These are phyloP conservation scores for Onygenales sp. DNA, from an alignment of 2,329 filamentous ascomycete genomes.

Conservation along the genomic window DNA sequence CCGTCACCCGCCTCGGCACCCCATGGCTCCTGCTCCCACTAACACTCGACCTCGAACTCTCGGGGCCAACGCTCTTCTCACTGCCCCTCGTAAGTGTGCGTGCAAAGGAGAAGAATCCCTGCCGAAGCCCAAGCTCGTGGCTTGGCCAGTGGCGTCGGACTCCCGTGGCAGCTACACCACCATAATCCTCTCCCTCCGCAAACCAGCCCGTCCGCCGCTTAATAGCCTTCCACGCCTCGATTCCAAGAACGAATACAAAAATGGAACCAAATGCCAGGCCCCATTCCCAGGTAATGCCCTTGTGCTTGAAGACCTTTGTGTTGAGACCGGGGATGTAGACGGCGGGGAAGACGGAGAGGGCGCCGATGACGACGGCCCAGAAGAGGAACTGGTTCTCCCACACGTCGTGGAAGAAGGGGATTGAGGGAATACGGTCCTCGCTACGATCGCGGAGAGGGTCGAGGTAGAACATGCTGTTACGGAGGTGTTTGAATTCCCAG, in stretches of 20 bases:
- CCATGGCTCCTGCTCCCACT: background rate
- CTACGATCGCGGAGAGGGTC: slow-evolving; percentile 20
- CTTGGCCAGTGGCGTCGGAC: slow-evolving; percentile 14
- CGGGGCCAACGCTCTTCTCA: slow-evolving; percentile 14
- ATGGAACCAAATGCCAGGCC: slow-evolving; percentile 48
- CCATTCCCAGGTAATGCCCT: slow-evolving; percentile 55
- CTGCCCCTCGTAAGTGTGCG: slow-evolving; percentile 19
- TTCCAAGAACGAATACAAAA: slow-evolving; percentile 47
- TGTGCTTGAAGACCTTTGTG: slow-evolving; percentile 51
- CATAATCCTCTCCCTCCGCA: slow-evolving; percentile 20
- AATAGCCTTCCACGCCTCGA: slow-evolving; percentile 50
- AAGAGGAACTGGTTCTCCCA: slow-evolving; percentile 43
- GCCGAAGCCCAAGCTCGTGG: slow-evolving; percentile 18
- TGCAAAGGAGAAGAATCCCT: slow-evolving; percentile 25
- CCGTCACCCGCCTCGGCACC: background rate
- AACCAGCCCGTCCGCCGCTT: slow-evolving; percentile 38
- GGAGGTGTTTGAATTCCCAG: slow-evolving; percentile 47
- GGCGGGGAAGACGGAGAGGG: slow-evolving; percentile 42
- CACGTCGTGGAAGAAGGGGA: slow-evolving; percentile 31
- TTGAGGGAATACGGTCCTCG: slow-evolving; percentile 19
- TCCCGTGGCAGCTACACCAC: slow-evolving; percentile 13
- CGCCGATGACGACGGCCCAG: slow-evolving; percentile 38
- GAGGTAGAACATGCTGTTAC: slow-evolving; percentile 48
- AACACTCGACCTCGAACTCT: slow-evolving; percentile 6
- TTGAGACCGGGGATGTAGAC: slow-evolving; percentile 54